phyloP scores from a whole-genome alignment of 805 yeast genomes.

The Saturnispora halmiae region DNA sequence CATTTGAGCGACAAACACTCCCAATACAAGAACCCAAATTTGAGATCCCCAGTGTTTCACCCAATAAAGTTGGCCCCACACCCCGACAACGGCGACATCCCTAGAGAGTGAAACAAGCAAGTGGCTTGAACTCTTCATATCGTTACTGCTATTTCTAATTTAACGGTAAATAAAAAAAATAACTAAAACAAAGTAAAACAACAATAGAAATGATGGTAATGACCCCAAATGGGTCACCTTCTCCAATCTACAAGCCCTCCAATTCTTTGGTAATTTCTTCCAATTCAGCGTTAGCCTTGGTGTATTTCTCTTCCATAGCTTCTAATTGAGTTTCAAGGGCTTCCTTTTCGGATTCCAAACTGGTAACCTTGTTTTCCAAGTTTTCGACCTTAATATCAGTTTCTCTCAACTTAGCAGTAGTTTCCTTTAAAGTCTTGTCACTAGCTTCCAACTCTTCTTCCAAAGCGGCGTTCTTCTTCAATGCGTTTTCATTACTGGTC shows the following conservation, averaged over 20 bases:
- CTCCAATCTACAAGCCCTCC: slow-evolving; percentile 49
- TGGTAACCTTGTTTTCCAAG: slow-evolving; percentile 85
- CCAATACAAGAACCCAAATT: slow-evolving; percentile 7
- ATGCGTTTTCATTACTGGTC: slow-evolving; percentile 80
- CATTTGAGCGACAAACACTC: slow-evolving; percentile 5
- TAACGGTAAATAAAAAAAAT: neutral
- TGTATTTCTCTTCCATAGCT: slow-evolving; percentile 74
- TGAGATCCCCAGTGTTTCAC: slow-evolving; percentile 4
- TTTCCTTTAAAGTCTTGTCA: slow-evolving; percentile 83
- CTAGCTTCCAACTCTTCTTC: slow-evolving; percentile 89
- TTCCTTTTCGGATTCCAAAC: slow-evolving; percentile 87
- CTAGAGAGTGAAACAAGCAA: slow-evolving; percentile 1
- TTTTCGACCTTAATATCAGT: slow-evolving; percentile 95
- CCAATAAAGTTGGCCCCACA: slow-evolving; percentile 6
- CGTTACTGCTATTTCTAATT: neutral
- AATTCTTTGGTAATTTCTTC: slow-evolving; percentile 95
- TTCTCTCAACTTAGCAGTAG: slow-evolving; percentile 89
- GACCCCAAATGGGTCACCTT: neutral
- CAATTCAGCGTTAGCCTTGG: slow-evolving; percentile 81
- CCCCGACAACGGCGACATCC: slow-evolving; percentile 6
- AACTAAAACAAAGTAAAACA: neutral
- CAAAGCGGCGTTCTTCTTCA: slow-evolving; percentile 79
- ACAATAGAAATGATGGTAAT: neutral
- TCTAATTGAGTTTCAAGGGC: slow-evolving; percentile 86
- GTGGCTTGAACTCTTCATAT: neutral